Base-by-base conservation (phyloP, 1,284 basidiomycete genomes). In the Xerocomus nothofagi region DNA sequence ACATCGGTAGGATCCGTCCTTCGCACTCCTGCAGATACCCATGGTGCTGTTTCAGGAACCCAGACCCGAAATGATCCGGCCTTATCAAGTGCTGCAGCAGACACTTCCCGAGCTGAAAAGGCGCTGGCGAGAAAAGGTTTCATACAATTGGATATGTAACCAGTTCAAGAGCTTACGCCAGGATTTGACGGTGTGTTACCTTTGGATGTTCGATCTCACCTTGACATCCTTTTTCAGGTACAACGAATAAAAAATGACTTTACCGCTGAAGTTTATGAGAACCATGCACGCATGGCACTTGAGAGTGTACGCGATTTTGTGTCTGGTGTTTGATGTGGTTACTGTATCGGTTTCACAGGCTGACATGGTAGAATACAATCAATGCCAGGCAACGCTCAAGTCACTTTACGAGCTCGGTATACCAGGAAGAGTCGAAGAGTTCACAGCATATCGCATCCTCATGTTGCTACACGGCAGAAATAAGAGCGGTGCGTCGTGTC, bases 161-260 rank as follows among this genome's bases (percentile, higher is more conserved):
- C 97, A 99, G 73, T 93, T 99, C 75, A 99, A 99, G 78, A 93
- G 91, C 65, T 76, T 99, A 59, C 85, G 97, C 41, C 97, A 99
- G 71, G 97, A 99, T 74, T 77, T 99, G 54, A 98, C 94, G 55
- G 96, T 96, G 70, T 71, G 89, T 80, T 34, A 38, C 39, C 14
- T 47, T 53, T 49, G 12, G 30, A 38, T 39, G 41, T 41, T 55
- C 36, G 53, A 42, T 65, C 45, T 47, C 55, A 48, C 58, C 50
- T 61, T 53, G 43, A 51, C 56, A 48, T 58, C 49, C 26, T 43
- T 57, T 42, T 54, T 39, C 53, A 97, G 94, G 95, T 99, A n/a
- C 97, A 99, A 76, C 86, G 96, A 30, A 98, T 99, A 67, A 98
- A 98, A 76, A 99, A 98, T 62, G 92, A 97, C 48, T 98, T 99